Conservation (phyloP, 2,329 filamentous ascomycete species). For the Ophiosphaerella korrae region DNA sequence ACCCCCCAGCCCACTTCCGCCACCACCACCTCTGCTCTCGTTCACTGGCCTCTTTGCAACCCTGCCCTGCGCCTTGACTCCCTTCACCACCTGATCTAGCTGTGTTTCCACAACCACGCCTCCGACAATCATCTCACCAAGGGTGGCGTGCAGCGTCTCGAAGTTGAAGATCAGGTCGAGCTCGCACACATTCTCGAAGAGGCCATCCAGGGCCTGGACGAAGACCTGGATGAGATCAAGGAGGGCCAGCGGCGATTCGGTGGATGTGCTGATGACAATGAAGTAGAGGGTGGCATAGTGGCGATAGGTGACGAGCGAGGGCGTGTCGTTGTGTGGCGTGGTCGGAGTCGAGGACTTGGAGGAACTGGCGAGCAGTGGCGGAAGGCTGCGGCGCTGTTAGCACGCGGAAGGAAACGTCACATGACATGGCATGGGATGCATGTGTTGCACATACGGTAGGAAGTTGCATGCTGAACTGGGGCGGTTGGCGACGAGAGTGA, state of each 20-base stretch:
- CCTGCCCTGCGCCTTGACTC: conserved; percentile 75
- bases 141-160: conserved; percentile 88
- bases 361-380: conserved; percentile 62
- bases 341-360: conserved; percentile 50
- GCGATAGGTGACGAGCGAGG: conserved; percentile 94
- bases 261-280: conserved; percentile 95
- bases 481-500: conserved; percentile 90
- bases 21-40: conserved; percentile 56
- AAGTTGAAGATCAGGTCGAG: conserved; percentile 99
- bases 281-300: conserved; percentile 99
- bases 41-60: conserved; percentile 81
- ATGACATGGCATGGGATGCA: conserved; percentile 5
- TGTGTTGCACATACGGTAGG: conserved; percentile 64
- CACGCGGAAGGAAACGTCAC: neutral
- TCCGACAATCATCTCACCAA: conserved; percentile 93
- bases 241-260: conserved; percentile 91
- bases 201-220: conserved; percentile 88
- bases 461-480: conserved; percentile 96
- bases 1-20: conserved; percentile 23
- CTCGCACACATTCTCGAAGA: conserved; percentile 99
- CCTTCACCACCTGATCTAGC: conserved; percentile 83
- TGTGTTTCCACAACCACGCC: conserved; percentile 94
- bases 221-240: conserved; percentile 98
- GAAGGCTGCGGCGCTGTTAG: conserved; percentile 60
- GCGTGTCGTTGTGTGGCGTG: conserved; percentile 81